A percentile compares a stretch with the other conserved stretches of the same genome.
phyloP scores from a whole-genome alignment of 2,329 filamentous ascomycete species.

The Ophiocordyceps camponoti-floridani region DNA sequence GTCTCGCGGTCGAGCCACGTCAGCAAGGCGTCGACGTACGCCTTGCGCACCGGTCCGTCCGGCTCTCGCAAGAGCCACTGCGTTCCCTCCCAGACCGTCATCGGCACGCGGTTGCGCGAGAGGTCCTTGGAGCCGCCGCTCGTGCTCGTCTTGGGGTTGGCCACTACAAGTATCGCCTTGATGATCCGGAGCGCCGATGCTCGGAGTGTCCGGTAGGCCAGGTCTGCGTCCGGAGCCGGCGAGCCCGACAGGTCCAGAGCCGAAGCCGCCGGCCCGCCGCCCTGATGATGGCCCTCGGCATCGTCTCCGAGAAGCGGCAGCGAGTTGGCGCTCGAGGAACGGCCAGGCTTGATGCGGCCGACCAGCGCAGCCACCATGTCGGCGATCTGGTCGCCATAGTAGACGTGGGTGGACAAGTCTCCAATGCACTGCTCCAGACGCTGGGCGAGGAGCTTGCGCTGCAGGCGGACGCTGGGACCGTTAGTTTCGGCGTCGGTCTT shows the following conservation, averaged over 20 bases:
- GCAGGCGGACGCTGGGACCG: slow-evolving; percentile 11
- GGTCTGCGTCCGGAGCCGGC: slow-evolving; percentile 18
- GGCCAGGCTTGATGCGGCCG: slow-evolving; percentile 52
- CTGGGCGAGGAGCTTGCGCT: slow-evolving; percentile 46
- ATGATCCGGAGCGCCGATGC: slow-evolving; percentile 57
- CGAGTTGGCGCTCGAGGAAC: slow-evolving; percentile 22
- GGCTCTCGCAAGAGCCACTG: slow-evolving; percentile 79
- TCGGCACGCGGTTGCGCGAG: slow-evolving; percentile 54
- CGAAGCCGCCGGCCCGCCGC: slow-evolving; percentile 11
- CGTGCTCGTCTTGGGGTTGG: slow-evolving; percentile 48
- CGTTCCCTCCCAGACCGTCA: slow-evolving; percentile 88
- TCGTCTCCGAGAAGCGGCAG: slow-evolving; percentile 25
- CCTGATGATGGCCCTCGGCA: slow-evolving; percentile 17
- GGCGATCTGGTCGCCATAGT: slow-evolving; percentile 89
- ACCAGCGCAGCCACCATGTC: slow-evolving; percentile 84
- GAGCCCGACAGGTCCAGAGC: slow-evolving; percentile 22
- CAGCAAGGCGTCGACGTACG: slow-evolving; percentile 68
- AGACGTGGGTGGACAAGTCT: slow-evolving; percentile 83
- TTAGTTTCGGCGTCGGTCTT: slow-evolving; percentile 14
- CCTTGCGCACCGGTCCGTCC: slow-evolving; percentile 60
- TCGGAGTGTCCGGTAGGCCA: slow-evolving; percentile 30
- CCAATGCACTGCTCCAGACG: slow-evolving; percentile 71
- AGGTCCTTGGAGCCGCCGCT: slow-evolving; percentile 43
- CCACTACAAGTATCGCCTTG: slow-evolving; percentile 65
- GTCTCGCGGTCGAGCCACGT: slow-evolving; percentile 79